Percentiles rank a stretch among this genome's conserved stretches.
Evolutionary conservation across 331 rosid species (phyloP).

Genomic region (Acacia pycnantha): DNA sequence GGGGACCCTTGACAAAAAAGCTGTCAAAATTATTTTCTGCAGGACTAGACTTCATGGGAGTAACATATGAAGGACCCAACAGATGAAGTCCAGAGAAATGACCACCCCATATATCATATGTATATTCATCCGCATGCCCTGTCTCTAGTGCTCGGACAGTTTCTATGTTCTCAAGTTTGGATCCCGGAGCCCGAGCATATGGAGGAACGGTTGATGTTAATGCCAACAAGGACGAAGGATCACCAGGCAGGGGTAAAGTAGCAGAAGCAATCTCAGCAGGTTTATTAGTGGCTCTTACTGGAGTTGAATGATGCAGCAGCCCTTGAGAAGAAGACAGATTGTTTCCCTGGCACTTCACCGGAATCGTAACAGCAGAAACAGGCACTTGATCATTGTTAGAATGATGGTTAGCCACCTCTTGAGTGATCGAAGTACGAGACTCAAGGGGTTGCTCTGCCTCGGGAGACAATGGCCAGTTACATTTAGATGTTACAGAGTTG

Average conservation of each 20-base stretch:
- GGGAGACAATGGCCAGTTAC: conserved; percentile 47
- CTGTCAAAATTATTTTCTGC: conserved; percentile 64
- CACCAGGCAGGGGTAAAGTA: conserved; percentile 43
- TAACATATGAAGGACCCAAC: conserved; percentile 52
- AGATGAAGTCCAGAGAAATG: conserved; percentile 82
- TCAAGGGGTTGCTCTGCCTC: conserved; percentile 55
- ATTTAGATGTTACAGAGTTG: conserved; percentile 45
- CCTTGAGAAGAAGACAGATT: conserved; percentile 36
- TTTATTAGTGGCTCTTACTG: conserved; percentile 33
- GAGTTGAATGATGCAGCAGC: conserved; percentile 41
- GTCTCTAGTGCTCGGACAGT: conserved; percentile 38
- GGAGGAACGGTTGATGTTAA: conserved; percentile 46
- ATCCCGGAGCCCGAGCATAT: conserved; percentile 81
- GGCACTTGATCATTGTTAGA: conserved; percentile 35
- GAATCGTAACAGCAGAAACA: conserved; percentile 33
- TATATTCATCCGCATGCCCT: conserved; percentile 55
- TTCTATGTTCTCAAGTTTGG: conserved; percentile 44
- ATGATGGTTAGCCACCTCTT: conserved; percentile 29
- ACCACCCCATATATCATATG: conserved; percentile 96
- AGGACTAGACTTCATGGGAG: conserved; percentile 48
- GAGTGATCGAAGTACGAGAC: conserved; percentile 37
- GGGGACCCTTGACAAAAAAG: conserved; percentile 89
- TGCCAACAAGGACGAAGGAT: conserved; percentile 40
- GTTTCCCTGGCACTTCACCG: conserved; percentile 20
- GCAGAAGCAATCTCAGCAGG: conserved; percentile 53